Percentiles rank a stretch among this genome's conserved stretches.
These are phyloP conservation scores for Adansonia rubrostipa DNA, from an alignment of 441 rosid genomes.

Conservation along the genomic window DNA sequence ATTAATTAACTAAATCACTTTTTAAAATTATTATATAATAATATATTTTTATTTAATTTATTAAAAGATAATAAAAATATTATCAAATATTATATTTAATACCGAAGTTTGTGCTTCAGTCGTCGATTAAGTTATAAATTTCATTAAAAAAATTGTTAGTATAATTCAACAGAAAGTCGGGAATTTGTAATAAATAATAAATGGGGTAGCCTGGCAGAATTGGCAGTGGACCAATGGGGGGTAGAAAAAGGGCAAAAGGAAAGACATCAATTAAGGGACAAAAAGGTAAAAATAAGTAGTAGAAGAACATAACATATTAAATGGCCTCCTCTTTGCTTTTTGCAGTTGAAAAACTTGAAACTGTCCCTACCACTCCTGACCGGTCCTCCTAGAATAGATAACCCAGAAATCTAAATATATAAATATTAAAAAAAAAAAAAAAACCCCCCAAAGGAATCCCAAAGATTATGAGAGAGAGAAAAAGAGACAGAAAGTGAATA, in stretches of 20 bases:
- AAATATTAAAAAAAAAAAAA: background rate
- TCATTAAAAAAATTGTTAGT: no score
- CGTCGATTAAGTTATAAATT: no score
- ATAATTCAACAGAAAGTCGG: no score
- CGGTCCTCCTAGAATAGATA: background rate
- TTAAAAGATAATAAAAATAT: no score
- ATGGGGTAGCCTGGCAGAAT: background rate
- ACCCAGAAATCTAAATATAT: constrained; percentile 5
- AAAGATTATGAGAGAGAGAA: constrained; percentile 20
- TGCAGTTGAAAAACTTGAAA: constrained; percentile 19
- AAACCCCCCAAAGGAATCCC: constrained; percentile 19
- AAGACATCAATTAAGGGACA: background rate
- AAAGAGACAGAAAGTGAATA: constrained; percentile 26
- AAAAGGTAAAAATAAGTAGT: background rate
- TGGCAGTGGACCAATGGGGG: background rate
- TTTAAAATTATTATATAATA: no score
- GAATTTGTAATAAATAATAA: background rate
- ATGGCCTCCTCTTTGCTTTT: constrained; percentile 1
- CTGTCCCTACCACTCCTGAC: constrained; percentile 17
- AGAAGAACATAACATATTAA: background rate
- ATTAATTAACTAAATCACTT: no score
- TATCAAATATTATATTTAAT: no score
- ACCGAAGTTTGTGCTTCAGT: no score
- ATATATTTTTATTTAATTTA: no score
- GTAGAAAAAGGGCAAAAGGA: background rate